Percentiles rank a stretch among this genome's conserved stretches.
These are phyloP conservation scores for Wickerhamomyces sydowiorum DNA, from an alignment of 805 yeast genomes.

Conservation along the genomic window DNA sequence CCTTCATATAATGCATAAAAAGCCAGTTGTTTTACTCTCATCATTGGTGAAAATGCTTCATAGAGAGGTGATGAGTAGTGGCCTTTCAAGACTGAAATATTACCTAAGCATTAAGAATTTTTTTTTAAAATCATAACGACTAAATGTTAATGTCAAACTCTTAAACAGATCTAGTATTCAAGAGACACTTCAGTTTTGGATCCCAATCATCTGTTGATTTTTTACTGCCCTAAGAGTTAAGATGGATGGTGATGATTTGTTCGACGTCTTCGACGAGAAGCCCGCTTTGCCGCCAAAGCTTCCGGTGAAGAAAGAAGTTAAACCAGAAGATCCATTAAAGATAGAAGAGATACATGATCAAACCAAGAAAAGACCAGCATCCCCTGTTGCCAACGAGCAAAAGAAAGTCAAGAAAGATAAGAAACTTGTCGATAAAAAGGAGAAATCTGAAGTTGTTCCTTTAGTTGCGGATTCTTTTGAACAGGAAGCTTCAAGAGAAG, in stretches of 20 bases:
- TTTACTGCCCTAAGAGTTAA: too few relatives aligned
- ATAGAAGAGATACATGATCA: conserved; percentile 17
- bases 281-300: conserved; percentile 28
- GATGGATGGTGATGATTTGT: conserved; percentile 47
- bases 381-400: conserved; percentile 9
- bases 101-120: too few relatives aligned
- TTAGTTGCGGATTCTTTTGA: conserved; percentile 84
- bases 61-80: too few relatives aligned
- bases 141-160: too few relatives aligned
- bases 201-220: too few relatives aligned
- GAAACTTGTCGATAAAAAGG: conserved; percentile 30
- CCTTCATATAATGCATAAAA: too few relatives aligned
- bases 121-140: too few relatives aligned
- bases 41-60: too few relatives aligned
- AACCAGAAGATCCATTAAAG: background rate
- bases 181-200: too few relatives aligned
- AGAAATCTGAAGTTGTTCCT: conserved; percentile 49
- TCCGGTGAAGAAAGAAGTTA: background rate
- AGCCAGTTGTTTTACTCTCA: too few relatives aligned
- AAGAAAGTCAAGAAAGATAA: conserved; percentile 22
- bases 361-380: conserved; percentile 20
- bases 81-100: too few relatives aligned
- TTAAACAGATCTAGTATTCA: too few relatives aligned
- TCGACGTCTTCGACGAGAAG: conserved; percentile 56
- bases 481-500: conserved; percentile 85